phyloP scores from a whole-genome alignment of 2,329 filamentous ascomycete genomes.

The Colletotrichum gloeosporioides region DNA sequence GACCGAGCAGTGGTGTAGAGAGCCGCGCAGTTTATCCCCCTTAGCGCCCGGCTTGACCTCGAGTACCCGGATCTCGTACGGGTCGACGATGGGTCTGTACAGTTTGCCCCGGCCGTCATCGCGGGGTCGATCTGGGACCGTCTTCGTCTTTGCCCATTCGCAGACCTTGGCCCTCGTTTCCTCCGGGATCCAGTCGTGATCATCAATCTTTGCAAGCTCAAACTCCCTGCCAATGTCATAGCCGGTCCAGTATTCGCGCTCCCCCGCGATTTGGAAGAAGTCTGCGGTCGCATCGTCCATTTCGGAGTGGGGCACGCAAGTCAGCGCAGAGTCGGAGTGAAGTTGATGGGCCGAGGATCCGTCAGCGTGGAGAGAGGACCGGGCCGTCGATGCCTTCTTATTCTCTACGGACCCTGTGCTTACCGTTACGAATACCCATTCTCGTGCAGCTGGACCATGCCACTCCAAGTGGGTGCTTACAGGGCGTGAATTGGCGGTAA shows the following conservation, averaged over 20 bases:
- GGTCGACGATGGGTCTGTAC: neutral
- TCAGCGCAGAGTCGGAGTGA: neutral
- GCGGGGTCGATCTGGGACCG: accelerated
- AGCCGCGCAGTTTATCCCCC: neutral
- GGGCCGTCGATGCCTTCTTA: neutral
- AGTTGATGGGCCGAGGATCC: neutral
- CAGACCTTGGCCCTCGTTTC: neutral
- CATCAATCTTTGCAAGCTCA: neutral
- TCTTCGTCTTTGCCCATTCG: neutral
- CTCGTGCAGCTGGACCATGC: neutral
- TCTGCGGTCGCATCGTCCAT: neutral
- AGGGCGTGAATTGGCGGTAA: neutral
- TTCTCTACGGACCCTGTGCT: neutral
- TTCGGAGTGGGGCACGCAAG: neutral
- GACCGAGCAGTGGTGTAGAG: neutral
- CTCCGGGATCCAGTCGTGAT: neutral
- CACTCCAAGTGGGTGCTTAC: neutral
- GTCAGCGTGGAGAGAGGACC: neutral
- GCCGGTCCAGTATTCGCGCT: neutral
- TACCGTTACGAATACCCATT: neutral
- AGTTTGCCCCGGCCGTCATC: neutral
- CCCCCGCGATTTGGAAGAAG: neutral
- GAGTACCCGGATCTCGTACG: neutral
- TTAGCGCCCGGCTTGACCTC: neutral
- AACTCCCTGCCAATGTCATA: neutral